Conservation (phyloP, 2,329 filamentous ascomycete genomes). For the Epichloe gansuensis region DNA sequence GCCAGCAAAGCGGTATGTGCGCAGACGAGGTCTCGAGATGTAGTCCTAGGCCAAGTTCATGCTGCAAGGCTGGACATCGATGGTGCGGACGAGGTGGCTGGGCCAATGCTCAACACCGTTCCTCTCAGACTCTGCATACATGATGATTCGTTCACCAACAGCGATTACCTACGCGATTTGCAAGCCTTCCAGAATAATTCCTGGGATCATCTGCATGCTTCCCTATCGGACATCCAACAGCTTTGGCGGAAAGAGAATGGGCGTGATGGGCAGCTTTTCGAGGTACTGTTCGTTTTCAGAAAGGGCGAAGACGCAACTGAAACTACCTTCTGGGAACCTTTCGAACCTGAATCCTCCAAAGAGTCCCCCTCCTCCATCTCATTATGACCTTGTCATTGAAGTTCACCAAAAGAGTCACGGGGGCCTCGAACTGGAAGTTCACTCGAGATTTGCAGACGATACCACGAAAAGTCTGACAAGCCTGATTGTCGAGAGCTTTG, state of each 20-base stretch:
- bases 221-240: background rate
- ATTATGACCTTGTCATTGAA: background rate
- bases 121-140: background rate
- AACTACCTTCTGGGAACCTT: background rate
- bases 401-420: background rate
- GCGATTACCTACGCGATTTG: background rate
- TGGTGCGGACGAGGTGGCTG: background rate
- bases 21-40: background rate
- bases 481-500: background rate
- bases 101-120: background rate
- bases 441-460: background rate
- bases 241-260: background rate
- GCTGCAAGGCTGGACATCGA: background rate
- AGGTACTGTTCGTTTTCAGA: background rate
- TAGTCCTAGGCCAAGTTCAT: background rate
- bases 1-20: background rate
- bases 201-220: background rate
- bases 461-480: background rate
- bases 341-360: background rate
- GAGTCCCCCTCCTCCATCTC: background rate
- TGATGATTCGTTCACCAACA: background rate
- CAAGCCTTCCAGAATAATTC: background rate
- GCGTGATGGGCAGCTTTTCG: background rate
- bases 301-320: background rate
- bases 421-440: background rate